Evolutionary conservation across 352 stramenopile genomes (phyloP).

Genomic region (Phytophthora nicotianae): DNA sequence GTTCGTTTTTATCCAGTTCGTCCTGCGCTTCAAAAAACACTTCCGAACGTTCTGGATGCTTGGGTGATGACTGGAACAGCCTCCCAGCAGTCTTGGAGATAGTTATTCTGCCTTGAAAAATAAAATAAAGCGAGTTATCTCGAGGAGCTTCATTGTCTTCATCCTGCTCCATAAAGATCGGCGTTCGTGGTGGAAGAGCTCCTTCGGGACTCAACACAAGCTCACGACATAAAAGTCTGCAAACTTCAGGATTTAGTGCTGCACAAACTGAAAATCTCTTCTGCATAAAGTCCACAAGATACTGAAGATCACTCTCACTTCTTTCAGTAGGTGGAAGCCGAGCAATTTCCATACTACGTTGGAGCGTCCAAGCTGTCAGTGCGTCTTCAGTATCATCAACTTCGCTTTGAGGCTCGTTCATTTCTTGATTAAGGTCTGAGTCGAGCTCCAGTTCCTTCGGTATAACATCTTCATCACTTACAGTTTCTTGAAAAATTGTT

Average conservation of each 20-base stretch:
- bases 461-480: slow-evolving; percentile 6
- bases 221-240: slow-evolving; percentile 38
- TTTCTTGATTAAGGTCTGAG: slow-evolving; percentile 7
- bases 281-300: slow-evolving; percentile 52
- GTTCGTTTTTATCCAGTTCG: slow-evolving; percentile 7
- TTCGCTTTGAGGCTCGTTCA: slow-evolving; percentile 1
- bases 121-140: slow-evolving; percentile 31
- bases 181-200: slow-evolving; percentile 26
- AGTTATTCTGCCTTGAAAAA: slow-evolving; percentile 35
- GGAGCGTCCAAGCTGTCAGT: slow-evolving; percentile 31
- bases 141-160: slow-evolving; percentile 3
- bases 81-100: slow-evolving; percentile 28
- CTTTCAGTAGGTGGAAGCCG: slow-evolving; percentile 19
- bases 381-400: slow-evolving; percentile 19
- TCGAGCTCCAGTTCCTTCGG: slow-evolving; percentile 4
- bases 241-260: slow-evolving; percentile 39
- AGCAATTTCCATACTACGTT: slow-evolving; percentile 36
- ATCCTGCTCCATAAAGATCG: slow-evolving; percentile 40
- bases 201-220: slow-evolving; percentile 32
- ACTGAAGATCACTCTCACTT: slow-evolving; percentile 44
- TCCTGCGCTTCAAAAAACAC: slow-evolving; percentile 7
- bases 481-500: not conserved
- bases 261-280: slow-evolving; percentile 48
- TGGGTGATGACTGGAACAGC: slow-evolving; percentile 30
- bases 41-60: slow-evolving; percentile 5